Evolutionary conservation across 306 rosid species (phyloP).

Genomic region (Castanea mollissima): DNA sequence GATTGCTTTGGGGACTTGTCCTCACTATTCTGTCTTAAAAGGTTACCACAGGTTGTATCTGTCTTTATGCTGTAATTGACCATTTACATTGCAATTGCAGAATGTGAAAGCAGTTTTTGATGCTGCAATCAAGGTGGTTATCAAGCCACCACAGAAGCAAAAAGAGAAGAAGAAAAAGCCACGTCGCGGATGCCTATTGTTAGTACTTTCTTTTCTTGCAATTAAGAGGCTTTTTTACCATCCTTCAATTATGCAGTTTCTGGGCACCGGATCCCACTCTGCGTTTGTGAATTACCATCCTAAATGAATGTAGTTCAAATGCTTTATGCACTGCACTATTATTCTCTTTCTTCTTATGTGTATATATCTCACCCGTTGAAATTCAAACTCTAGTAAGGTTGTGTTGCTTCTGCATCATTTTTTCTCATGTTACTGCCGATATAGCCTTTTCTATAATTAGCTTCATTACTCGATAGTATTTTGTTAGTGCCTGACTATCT

Average conservation of each 20-base stretch:
- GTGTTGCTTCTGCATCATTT: not conserved
- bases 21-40: not conserved
- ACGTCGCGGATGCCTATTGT: constrained; percentile 74
- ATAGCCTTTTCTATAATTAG: not conserved
- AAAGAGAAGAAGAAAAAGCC: constrained; percentile 76
- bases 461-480: not conserved
- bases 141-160: constrained; percentile 87
- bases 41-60: not conserved
- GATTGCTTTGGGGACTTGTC: not conserved
- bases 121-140: constrained; percentile 85
- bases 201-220: constrained; percentile 31
- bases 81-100: constrained; percentile 43
- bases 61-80: constrained; percentile 6
- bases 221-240: constrained; percentile 6
- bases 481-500: not conserved
- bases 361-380: not conserved
- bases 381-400: not conserved
- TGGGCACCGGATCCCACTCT: constrained; percentile 1
- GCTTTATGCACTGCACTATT: not conserved
- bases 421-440: not conserved
- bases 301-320: not conserved
- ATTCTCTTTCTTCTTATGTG: not conserved
- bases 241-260: not conserved
- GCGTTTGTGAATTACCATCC: too few relatives aligned
- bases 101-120: constrained; percentile 90